Base-by-base conservation (phyloP, 2,329 filamentous ascomycete species). In the Fusarium domesticum region DNA sequence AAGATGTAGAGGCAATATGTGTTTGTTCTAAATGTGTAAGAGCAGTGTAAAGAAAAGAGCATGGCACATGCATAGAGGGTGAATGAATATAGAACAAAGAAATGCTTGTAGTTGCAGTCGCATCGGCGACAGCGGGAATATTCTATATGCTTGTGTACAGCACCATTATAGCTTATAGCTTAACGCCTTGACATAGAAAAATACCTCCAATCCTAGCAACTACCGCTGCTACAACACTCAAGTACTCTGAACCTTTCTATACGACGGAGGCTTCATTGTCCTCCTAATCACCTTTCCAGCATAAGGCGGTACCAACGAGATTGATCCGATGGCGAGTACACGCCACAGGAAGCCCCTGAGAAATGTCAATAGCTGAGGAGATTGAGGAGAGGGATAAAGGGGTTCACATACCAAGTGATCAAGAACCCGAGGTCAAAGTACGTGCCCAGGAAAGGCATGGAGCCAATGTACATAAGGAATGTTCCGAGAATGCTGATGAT, bases 351-450 rank as follows among this genome's bases (percentile, higher is more conserved):
- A 98, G 15, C 82, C 89, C 68, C 87, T 84, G 6, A 18, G 11
- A 14, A n/a, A 30, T 18, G 42, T 63, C 34, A 62, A 60, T 45
- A 54, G 8, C 6, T 30, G 14, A 6, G 4, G 3, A 11, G 10
- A 18, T 10, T 14, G 18, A 38, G 6, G 19, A 15, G 3, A 15
- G 12, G 6, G 2, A 10, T 17, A 6, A 38, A 15, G 2, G 6
- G 20, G n/a, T n/a, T n/a, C n/a, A 71, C 80, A 68, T 67, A 84
- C 81, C 73, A 70, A 11, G 81, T 91, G 43, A 87, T 75, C 34
- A 97, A 73, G 66, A 87, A 97, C 19, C 68, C 70, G 31, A 97
- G 76, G 61, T 97, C 89, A 68, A 93, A 96, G 65, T 97, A 97
- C n/a, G 77, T 77, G 3, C 85, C 87, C 17, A 98, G 68, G 59